These are phyloP conservation scores for Heimioporus sp. DNA, from an alignment of 768 basidiomycete species.

Conservation along the genomic window DNA sequence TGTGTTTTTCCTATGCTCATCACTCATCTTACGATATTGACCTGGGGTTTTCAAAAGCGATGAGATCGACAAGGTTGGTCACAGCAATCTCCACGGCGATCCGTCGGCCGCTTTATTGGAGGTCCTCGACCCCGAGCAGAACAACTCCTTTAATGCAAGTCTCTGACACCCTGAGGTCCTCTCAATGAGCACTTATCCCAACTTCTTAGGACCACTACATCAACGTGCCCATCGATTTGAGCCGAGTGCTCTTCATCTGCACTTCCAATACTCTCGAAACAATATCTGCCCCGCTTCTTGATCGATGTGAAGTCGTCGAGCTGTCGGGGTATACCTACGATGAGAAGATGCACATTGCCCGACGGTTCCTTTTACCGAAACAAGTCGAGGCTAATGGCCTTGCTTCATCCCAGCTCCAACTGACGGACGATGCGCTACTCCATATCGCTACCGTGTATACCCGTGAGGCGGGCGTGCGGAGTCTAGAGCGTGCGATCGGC, in stretches of 20 bases:
- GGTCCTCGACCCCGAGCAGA: conserved; percentile 93
- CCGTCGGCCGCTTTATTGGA: conserved; percentile 89
- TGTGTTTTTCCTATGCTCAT: conserved; percentile 21
- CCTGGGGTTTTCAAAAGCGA: conserved; percentile 40
- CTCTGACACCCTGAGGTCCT: not conserved
- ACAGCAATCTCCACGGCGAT: conserved; percentile 88
- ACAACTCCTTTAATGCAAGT: conserved; percentile 73
- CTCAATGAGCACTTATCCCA: not conserved
- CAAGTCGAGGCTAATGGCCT: conserved; percentile 81
- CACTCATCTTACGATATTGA: not conserved
- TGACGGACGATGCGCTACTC: conserved; percentile 70
- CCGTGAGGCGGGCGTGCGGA: conserved; percentile 90
- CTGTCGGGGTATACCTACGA: conserved; percentile 84
- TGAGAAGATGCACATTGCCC: conserved; percentile 90
- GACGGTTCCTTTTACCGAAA: conserved; percentile 85
- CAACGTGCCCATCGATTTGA: conserved; percentile 84
- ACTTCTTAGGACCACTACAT: conserved; percentile 78
- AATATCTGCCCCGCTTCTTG: conserved; percentile 82
- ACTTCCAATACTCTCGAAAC: conserved; percentile 90
- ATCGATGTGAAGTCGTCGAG: conserved; percentile 87
- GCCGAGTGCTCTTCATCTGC: conserved; percentile 88
- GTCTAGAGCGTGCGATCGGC: conserved; percentile 83
- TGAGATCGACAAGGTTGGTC: conserved; percentile 90
- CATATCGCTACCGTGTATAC: conserved; percentile 80
- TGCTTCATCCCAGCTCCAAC: conserved; percentile 51